A percentile compares a stretch with the other conserved stretches of the same genome.
phyloP scores from a whole-genome alignment of 768 basidiomycete species.

The Coprinopsis marcescibilis region DNA sequence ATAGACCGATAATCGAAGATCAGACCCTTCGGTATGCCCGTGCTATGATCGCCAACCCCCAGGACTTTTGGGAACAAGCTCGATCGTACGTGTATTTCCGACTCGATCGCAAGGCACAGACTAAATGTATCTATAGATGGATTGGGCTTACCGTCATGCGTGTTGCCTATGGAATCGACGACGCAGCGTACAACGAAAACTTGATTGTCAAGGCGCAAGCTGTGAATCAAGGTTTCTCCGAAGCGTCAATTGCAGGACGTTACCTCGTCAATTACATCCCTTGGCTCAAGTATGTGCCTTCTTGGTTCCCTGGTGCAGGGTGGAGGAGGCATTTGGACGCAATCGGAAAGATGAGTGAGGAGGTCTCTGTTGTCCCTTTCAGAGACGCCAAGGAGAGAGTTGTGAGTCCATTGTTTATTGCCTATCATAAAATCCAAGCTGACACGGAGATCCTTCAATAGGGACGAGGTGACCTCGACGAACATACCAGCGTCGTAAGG shows the following conservation, averaged over 20 bases:
- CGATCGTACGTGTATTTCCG: not conserved
- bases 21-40: no score
- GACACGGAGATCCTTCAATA: not conserved
- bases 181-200: slow-evolving; percentile 27
- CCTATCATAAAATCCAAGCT: not conserved
- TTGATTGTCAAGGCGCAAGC: slow-evolving; percentile 29
- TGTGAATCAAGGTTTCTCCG: slow-evolving; percentile 18
- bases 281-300: slow-evolving; percentile 25
- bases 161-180: slow-evolving; percentile 22
- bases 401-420: not conserved
- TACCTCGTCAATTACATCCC: slow-evolving; percentile 16
- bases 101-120: not conserved
- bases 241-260: slow-evolving; percentile 19
- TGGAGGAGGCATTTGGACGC: slow-evolving; percentile 18
- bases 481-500: not conserved
- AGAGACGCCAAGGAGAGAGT: slow-evolving; percentile 1
- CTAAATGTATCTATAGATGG: not conserved
- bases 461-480: not conserved
- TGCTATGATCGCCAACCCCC: not conserved
- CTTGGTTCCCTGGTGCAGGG: slow-evolving; percentile 33
- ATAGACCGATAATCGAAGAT: no score
- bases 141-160: slow-evolving; percentile 14
- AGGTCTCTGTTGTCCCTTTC: not conserved
- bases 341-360: not conserved
- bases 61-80: not conserved